Percentiles rank a stretch among this genome's conserved stretches.
These are phyloP conservation scores for Talaromyces rugulosus DNA, from an alignment of 2,329 filamentous ascomycete species.

Conservation along the genomic window DNA sequence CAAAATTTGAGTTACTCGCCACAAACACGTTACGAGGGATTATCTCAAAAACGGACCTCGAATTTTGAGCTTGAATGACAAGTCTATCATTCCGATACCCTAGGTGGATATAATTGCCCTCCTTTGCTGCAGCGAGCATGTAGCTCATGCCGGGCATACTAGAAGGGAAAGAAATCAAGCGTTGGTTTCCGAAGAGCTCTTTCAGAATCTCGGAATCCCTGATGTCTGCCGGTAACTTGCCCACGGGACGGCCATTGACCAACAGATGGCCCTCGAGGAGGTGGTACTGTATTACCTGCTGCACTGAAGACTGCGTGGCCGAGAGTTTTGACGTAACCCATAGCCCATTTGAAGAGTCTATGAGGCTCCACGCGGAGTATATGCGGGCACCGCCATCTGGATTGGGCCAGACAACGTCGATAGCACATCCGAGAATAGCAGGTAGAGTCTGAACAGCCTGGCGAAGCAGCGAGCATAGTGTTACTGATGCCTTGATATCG, in stretches of 20 bases:
- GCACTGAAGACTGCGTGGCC: slow-evolving; percentile 24
- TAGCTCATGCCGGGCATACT: slow-evolving; percentile 52
- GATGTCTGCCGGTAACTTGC: slow-evolving; percentile 52
- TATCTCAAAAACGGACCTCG: slow-evolving; percentile 35
- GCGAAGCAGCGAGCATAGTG: slow-evolving; percentile 32
- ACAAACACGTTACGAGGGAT: slow-evolving; percentile 28
- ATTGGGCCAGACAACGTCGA: slow-evolving; percentile 44
- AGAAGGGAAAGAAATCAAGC: slow-evolving; percentile 52
- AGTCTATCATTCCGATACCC: slow-evolving; percentile 42
- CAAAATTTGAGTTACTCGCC: slow-evolving; percentile 24
- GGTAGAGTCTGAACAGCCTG: slow-evolving; percentile 29
- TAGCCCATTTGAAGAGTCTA: slow-evolving; percentile 21
- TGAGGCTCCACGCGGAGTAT: slow-evolving; percentile 21
- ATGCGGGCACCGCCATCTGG: slow-evolving; percentile 16
- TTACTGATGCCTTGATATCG: slow-evolving; percentile 44
- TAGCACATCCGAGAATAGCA: slow-evolving; percentile 27
- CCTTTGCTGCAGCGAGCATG: slow-evolving; percentile 33
- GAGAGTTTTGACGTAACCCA: slow-evolving; percentile 31
- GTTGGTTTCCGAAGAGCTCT: slow-evolving; percentile 52
- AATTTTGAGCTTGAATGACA: slow-evolving; percentile 44
- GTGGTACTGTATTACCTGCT: slow-evolving; percentile 41
- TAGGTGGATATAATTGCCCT: slow-evolving; percentile 51
- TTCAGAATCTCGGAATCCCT: slow-evolving; percentile 41
- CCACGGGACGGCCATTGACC: slow-evolving; percentile 46
- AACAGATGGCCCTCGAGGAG: slow-evolving; percentile 47